Evolutionary conservation across 2,329 filamentous ascomycete species (phyloP).

Genomic region (Arthrobotrys pseudoclavata): DNA sequence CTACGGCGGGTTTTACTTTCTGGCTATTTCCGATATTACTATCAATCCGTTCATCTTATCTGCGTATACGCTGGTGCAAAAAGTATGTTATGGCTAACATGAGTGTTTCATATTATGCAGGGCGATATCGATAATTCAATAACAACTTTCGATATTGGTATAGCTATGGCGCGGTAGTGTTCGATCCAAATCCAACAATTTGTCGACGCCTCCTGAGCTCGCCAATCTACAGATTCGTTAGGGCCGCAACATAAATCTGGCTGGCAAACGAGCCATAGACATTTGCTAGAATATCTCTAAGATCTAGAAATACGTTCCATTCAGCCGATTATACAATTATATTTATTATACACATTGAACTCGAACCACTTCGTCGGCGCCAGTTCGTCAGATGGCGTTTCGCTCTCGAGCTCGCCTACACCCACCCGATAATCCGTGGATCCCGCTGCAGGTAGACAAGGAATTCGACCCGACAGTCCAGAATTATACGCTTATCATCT

Average conservation of each 20-base stretch:
- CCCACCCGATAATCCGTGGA: conserved; percentile 43
- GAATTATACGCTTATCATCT: conserved; percentile 20
- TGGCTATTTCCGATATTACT: conserved; percentile 25
- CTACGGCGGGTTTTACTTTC: neutral
- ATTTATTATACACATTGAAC: neutral
- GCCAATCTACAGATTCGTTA: conserved; percentile 27
- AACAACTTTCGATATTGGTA: conserved; percentile 35
- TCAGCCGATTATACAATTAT: neutral
- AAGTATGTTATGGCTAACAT: conserved; percentile 46
- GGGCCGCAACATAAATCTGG: neutral
- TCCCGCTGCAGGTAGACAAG: conserved; percentile 29
- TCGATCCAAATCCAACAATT: conserved; percentile 32
- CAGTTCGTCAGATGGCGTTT: conserved; percentile 29
- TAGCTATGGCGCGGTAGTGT: conserved; percentile 40
- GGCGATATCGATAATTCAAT: conserved; percentile 38
- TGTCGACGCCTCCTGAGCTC: conserved; percentile 20
- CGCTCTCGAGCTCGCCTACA: conserved; percentile 31
- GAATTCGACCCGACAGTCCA: conserved; percentile 12
- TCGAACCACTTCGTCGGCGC: conserved; percentile 13
- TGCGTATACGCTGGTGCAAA: conserved; percentile 2
- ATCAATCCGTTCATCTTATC: conserved; percentile 13
- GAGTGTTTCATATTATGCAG: conserved; percentile 56
- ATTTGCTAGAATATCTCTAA: neutral
- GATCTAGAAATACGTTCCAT: neutral
- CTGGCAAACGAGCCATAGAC: conserved; percentile 5